phyloP scores from a whole-genome alignment of 2,329 filamentous ascomycete genomes.

The Cadophora sp. region DNA sequence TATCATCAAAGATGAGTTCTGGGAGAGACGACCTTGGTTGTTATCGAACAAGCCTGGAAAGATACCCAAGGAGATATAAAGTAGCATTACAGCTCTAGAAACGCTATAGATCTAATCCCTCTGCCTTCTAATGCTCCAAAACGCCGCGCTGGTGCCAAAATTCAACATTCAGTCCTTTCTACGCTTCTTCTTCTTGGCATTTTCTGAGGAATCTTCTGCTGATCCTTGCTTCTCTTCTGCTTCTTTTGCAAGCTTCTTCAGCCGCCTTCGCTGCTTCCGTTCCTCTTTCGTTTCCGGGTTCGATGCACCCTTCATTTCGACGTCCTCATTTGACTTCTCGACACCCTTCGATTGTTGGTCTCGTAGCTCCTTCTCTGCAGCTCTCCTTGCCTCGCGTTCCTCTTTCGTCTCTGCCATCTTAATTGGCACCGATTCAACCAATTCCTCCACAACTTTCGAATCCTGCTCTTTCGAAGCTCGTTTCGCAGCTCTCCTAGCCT shows the following conservation, averaged over 20 bases:
- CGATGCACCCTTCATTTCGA: conserved; percentile 17
- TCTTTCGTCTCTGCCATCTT: conserved; percentile 18
- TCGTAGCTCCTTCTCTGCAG: conserved; percentile 20
- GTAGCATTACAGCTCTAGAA: conserved; percentile 21
- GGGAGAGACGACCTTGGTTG: conserved; percentile 86
- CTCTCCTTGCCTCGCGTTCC: conserved; percentile 21
- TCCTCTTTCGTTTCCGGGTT: conserved; percentile 46
- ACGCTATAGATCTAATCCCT: conserved; percentile 29
- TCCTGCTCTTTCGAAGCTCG: conserved; percentile 15
- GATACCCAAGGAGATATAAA: conserved; percentile 62
- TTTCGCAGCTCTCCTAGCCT: conserved; percentile 24
- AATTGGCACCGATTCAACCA: not conserved
- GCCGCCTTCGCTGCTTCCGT: conserved; percentile 47
- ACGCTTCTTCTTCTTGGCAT: conserved; percentile 44
- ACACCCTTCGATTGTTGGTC: conserved; percentile 12
- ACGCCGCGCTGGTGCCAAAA: conserved; percentile 36
- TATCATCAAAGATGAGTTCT: conserved; percentile 95
- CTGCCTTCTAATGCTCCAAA: conserved; percentile 27
- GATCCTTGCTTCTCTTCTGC: conserved; percentile 26
- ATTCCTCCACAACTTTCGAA: conserved; percentile 36
- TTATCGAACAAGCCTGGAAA: conserved; percentile 76
- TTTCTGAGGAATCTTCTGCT: conserved; percentile 38
- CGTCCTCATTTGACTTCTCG: conserved; percentile 13
- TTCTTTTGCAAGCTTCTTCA: conserved; percentile 43
- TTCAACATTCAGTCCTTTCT: conserved; percentile 33